A percentile compares a stretch with the other conserved stretches of the same genome.
phyloP scores from a whole-genome alignment of 371 early-diverging fungal species.

The Zychaea mexicana region DNA sequence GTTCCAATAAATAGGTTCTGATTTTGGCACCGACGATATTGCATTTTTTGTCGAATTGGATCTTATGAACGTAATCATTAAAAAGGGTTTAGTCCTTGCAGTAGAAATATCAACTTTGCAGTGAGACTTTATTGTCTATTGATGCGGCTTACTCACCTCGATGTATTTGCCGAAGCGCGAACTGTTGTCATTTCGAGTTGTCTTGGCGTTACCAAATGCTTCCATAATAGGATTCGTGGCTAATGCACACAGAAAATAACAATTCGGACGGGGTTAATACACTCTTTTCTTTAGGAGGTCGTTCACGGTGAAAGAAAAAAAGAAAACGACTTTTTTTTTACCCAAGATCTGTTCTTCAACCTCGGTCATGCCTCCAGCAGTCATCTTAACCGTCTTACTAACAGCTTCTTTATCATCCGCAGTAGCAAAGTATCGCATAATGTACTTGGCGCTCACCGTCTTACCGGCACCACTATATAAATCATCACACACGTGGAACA shows the following conservation, averaged over 20 bases:
- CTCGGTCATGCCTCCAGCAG: conserved; percentile 65
- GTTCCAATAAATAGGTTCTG: conserved; percentile 97
- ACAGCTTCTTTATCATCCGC: conserved; percentile 73
- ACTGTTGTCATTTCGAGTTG: conserved; percentile 97
- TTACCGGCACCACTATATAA: conserved; percentile 87
- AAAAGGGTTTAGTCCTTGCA: too few relatives aligned
- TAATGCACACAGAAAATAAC: conserved; percentile 1
- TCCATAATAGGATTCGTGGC: conserved; percentile 99
- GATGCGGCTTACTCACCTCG: conserved; percentile 53
- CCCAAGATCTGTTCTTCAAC: conserved; percentile 84
- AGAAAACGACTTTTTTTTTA: conserved; percentile 15
- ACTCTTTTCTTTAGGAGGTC: background rate
- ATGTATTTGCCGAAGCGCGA: conserved; percentile 99
- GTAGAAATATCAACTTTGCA: background rate
- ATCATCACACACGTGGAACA: background rate
- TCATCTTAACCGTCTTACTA: conserved; percentile 29
- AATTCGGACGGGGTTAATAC: background rate
- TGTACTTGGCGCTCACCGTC: conserved; percentile 94
- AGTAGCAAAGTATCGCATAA: conserved; percentile 97
- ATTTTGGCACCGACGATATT: conserved; percentile 95
- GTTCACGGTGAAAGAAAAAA: background rate
- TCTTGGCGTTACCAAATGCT: conserved; percentile 99
- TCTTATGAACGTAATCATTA: conserved; percentile 25
- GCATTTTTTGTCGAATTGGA: conserved; percentile 76
- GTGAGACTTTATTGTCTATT: background rate